Evolutionary conservation across 148 eudicot genomes (phyloP).

Genomic region (Heliamphora exappendiculata): DNA sequence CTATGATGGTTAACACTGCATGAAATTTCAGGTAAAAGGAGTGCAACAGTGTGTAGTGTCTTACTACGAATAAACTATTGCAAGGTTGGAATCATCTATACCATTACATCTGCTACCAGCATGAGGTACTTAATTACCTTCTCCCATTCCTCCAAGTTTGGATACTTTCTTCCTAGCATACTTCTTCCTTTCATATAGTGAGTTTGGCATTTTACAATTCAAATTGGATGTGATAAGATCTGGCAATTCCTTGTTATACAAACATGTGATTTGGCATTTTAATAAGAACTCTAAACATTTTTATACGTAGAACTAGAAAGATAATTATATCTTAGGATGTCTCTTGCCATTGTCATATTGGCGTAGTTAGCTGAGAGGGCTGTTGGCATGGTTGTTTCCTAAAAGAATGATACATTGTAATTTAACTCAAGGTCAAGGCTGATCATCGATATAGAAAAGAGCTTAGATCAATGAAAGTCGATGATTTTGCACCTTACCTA

Average conservation of each 20-base stretch:
- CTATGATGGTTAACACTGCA: background rate
- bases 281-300: background rate
- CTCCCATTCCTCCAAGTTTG: background rate
- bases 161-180: background rate
- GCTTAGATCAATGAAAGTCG: too few species aligned
- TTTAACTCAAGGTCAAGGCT: too few species aligned
- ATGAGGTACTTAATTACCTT: slow-evolving; percentile 9
- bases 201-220: background rate
- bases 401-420: too few species aligned
- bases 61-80: slow-evolving; percentile 12
- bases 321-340: too few species aligned
- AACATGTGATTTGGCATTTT: background rate
- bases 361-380: too few species aligned
- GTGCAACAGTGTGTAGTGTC: background rate
- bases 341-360: too few species aligned
- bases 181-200: background rate
- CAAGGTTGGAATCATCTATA: slow-evolving; percentile 13
- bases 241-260: too few species aligned
- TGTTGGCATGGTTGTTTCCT: too few species aligned
- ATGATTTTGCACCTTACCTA: too few species aligned
- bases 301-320: too few species aligned
- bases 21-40: slow-evolving; percentile 15
- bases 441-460: too few species aligned
- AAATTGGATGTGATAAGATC: background rate
- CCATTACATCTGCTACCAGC: slow-evolving; percentile 15